Evolutionary conservation across 805 yeast genomes (phyloP), one percentile per base, ranked within the genome.

Genomic region (Torulaspora maleeae): DNA sequence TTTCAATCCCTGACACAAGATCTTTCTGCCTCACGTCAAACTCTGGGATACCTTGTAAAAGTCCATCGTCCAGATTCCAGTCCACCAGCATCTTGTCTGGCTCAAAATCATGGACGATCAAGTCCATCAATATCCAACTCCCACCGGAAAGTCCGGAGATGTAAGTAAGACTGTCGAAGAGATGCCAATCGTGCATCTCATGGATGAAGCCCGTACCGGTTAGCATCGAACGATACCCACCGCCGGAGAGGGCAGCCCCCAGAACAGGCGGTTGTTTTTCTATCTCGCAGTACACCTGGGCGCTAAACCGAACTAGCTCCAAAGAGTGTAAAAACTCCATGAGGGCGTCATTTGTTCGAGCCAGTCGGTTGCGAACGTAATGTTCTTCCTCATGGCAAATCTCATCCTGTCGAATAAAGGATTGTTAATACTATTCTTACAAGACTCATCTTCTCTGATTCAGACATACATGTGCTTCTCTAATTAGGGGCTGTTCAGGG

Each of bases 61-160:
- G 62, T 3, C 79, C 77, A 10, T 71, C 70, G 15, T 65, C 63
- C 10, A 77, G 54, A 41, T 68, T 64, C 81, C 80, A 73, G 41
- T 49, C 45, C 5, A 63, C 59, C 4, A 64, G 47, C 19, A 63
- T 48, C 4, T 47, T 45, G n/a, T 70, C 52, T 1, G 70, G 53
- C 13, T 64, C 51, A 55, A 71, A 74, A 51, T 71, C 70, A 51
- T 73, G 61, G 11, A 70, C 43, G 5, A 69, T 59, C 25, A 75
- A 51, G 16, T 77, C 74, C 36, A 82, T 75, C 1, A 83, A 76
- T 7, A 80, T 62, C 89, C 90, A 83, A 37, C 83, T 75, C 0
- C 89, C 90, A 1, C 89, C 89, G 2, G 87, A 80, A 1, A 81
- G 73, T 0, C 88, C 88, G 0, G 79, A 74, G 9, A 83, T 67